Evolutionary conservation across 1,284 basidiomycete species (phyloP), one percentile per base, ranked within the genome.

Genomic region (Tylopilus orsonianus): DNA sequence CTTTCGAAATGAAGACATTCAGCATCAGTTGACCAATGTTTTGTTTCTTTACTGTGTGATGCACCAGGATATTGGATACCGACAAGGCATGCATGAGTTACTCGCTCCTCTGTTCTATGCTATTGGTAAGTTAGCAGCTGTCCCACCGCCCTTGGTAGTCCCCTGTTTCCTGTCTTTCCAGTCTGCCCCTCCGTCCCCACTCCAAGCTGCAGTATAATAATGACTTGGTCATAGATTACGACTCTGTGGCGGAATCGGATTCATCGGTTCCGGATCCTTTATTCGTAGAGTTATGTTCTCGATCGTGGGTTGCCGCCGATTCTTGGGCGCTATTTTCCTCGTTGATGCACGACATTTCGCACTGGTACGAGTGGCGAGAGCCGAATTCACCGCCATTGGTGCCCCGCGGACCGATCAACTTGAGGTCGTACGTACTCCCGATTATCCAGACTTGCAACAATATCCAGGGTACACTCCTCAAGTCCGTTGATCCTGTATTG

Each of bases 41-140:
- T 74, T 97, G 14, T 95, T 92, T 66, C 70, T 97, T 18, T 90
- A 88, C 61, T 83, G 87, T 16, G 75, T 80, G 33, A 79, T 81
- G 61, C 82, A 93, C 66, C 81, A 87, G 1, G 77, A 85, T 42
- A 81, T 94, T 18, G 92, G 93, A 24, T 97, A 97, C 64, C 80
- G 94, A 26, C 88, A 96, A 77, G 94, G 94, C 41, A 97, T 97
- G 94, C 94, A 97, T 64, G 94, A 97, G 65, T 73, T 97, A 5
- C 78, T 96, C 7, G 94, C 93, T 1, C 87, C 90, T 0, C 67
- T 96, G 26, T 87, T 90, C 56, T 81, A 87, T 61, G 85, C 85
- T 2, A 75, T 92, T 38, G 67, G 67, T 69, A 57, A 54, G 67
- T 59, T 23, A n/a, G 32, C 12, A 27, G 20, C 20, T 30, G 30